phyloP scores from a whole-genome alignment of 2,329 filamentous ascomycete species.

The Arthrocladium fulminans region DNA sequence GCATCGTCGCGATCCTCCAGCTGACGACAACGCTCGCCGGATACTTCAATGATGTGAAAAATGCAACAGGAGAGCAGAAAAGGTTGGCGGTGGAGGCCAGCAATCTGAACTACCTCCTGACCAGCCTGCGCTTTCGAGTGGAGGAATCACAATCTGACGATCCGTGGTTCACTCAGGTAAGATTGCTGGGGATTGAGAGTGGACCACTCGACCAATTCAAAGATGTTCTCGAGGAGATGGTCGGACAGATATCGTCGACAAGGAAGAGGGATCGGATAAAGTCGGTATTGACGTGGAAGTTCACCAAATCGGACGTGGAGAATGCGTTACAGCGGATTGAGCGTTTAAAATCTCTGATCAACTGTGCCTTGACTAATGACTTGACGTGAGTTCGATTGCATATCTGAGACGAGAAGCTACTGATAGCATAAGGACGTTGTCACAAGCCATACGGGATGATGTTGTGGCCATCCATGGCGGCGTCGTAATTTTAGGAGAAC shows the following conservation, averaged over 20 bases:
- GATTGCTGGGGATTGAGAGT: constrained; percentile 11
- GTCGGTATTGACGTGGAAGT: constrained; percentile 11
- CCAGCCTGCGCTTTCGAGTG: constrained; percentile 18
- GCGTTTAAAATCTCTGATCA: constrained; percentile 15
- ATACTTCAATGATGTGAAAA: constrained; percentile 21
- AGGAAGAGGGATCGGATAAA: constrained; percentile 10
- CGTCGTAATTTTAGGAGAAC: too few relatives aligned
- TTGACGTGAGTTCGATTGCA: constrained; percentile 2
- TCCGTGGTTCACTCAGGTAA: constrained; percentile 22
- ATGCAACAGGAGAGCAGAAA: constrained; percentile 21
- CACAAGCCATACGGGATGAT: neutral
- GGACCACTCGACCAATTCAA: constrained; percentile 27
- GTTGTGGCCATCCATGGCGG: too few relatives aligned
- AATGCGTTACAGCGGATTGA: constrained; percentile 12
- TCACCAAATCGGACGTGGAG: constrained; percentile 12
- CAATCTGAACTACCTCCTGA: constrained; percentile 23
- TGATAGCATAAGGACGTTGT: neutral
- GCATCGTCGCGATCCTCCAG: constrained; percentile 24
- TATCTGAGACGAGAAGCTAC: neutral
- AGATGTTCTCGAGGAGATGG: constrained; percentile 19
- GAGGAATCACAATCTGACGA: constrained; percentile 15
- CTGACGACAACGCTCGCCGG: constrained; percentile 18
- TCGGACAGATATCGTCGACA: constrained; percentile 7
- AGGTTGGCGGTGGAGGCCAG: constrained; percentile 19
- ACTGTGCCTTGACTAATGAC: constrained; percentile 12